Evolutionary conservation across 169 alveolate genomes (phyloP).

Genomic region (Plasmodium gallinaceum): DNA sequence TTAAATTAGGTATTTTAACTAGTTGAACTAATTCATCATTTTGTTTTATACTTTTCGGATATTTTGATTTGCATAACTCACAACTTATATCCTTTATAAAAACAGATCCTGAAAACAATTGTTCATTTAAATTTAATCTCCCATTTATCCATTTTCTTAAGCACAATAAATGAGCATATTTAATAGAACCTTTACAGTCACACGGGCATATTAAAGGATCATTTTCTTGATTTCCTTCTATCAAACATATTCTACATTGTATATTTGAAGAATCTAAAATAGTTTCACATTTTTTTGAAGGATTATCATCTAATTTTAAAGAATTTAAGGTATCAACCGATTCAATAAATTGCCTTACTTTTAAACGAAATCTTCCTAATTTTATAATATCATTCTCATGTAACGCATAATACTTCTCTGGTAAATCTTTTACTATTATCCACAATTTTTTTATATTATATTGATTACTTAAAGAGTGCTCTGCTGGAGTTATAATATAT

Average conservation of each 20-base stretch:
- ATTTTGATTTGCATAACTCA: slow-evolving; percentile 89
- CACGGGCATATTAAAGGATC: slow-evolving; percentile 94
- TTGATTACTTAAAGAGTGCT: slow-evolving; percentile 75
- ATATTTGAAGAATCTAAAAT: slow-evolving; percentile 58
- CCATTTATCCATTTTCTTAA: slow-evolving; percentile 95
- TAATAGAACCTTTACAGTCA: slow-evolving; percentile 94
- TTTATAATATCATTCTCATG: slow-evolving; percentile 94
- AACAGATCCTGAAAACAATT: slow-evolving; percentile 80
- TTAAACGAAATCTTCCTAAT: slow-evolving; percentile 93
- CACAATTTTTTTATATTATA: slow-evolving; percentile 91
- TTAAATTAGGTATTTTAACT: slow-evolving; percentile 87
- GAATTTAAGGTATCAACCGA: slow-evolving; percentile 58
- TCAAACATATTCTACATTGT: slow-evolving; percentile 94
- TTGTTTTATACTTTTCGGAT: slow-evolving; percentile 85
- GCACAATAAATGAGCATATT: slow-evolving; percentile 95
- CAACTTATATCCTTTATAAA: slow-evolving; percentile 88
- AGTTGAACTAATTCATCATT: slow-evolving; percentile 86
- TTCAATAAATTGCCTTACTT: slow-evolving; percentile 91
- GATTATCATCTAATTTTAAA: slow-evolving; percentile 58
- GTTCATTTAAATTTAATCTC: slow-evolving; percentile 87
- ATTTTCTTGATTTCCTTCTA: slow-evolving; percentile 91
- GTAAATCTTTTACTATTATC: slow-evolving; percentile 92
- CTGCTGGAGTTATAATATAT: slow-evolving; percentile 85
- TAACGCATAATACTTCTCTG: slow-evolving; percentile 87
- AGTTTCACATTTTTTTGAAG: slow-evolving; percentile 58